Evolutionary conservation across 148 eudicot species (phyloP).

Genomic region (Chenopodium formosanum): DNA sequence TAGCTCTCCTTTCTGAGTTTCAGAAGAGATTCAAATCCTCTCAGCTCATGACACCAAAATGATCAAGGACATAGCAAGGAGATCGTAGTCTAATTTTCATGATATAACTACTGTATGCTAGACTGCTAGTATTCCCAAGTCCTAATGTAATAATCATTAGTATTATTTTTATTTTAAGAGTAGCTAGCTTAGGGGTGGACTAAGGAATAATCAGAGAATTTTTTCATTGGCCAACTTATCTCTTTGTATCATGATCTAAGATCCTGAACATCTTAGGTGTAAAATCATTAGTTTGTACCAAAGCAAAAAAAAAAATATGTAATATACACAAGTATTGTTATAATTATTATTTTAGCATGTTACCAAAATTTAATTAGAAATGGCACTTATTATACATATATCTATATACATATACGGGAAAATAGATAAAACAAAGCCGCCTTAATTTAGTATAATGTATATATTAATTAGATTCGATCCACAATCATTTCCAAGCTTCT

Average conservation of each 20-base stretch:
- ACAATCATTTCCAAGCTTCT: background rate
- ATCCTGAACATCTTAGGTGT: slow-evolving; percentile 4
- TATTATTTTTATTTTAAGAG: background rate
- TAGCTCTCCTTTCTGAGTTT: slow-evolving; percentile 51
- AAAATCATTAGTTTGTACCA: background rate
- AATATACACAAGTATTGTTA: background rate
- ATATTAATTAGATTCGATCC: background rate
- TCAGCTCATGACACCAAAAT: background rate
- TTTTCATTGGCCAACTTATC: slow-evolving; percentile 8
- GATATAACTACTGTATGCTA: background rate
- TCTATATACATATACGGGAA: too few species aligned
- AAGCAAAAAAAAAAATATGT: background rate
- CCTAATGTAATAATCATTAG: background rate
- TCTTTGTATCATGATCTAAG: background rate
- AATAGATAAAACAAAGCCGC: background rate
- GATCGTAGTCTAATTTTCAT: background rate
- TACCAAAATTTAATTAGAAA: too few species aligned
- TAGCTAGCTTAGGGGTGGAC: slow-evolving; percentile 6
- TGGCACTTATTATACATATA: background rate
- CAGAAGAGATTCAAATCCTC: slow-evolving; percentile 39
- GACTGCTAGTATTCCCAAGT: background rate
- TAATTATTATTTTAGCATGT: slow-evolving; percentile 3
- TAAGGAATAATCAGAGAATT: slow-evolving; percentile 24
- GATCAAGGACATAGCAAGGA: background rate
- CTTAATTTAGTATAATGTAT: background rate